Evolutionary conservation across 805 yeast species (phyloP).

Genomic region (Torulaspora delbrueckii): DNA sequence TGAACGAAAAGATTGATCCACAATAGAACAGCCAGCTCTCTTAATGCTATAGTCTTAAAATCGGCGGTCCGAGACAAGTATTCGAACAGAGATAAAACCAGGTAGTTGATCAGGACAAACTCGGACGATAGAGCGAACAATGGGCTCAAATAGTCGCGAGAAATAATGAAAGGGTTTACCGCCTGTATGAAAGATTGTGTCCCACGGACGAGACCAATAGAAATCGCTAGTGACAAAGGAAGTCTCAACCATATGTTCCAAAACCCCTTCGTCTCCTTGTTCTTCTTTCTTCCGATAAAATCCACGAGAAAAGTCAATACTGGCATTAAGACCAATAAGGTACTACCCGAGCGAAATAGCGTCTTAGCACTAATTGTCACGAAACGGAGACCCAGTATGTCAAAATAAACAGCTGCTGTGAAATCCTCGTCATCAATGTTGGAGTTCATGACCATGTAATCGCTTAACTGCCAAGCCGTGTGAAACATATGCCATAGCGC

Average conservation of each 20-base stretch:
- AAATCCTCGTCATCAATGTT: slow-evolving; percentile 32
- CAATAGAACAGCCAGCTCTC: slow-evolving; percentile 49
- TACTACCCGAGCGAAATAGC: slow-evolving; percentile 49
- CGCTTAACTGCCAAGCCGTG: slow-evolving; percentile 57
- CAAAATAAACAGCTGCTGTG: slow-evolving; percentile 57
- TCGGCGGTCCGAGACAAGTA: slow-evolving; percentile 46
- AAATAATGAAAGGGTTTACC: slow-evolving; percentile 47
- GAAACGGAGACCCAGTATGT: slow-evolving; percentile 55
- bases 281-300: slow-evolving; percentile 43
- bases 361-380: slow-evolving; percentile 47
- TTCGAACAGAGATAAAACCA: slow-evolving; percentile 42
- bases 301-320: slow-evolving; percentile 45
- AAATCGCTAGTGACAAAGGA: slow-evolving; percentile 51
- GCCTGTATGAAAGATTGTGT: slow-evolving; percentile 40
- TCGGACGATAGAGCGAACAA: slow-evolving; percentile 45
- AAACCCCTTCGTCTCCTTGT: slow-evolving; percentile 45
- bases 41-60: slow-evolving; percentile 52
- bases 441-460: slow-evolving; percentile 40
- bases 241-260: slow-evolving; percentile 45
- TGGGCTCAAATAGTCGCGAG: slow-evolving; percentile 47
- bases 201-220: slow-evolving; percentile 38
- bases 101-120: slow-evolving; percentile 51
- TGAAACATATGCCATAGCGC: slow-evolving; percentile 84
- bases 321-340: slow-evolving; percentile 53
- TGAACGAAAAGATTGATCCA: slow-evolving; percentile 55